phyloP scores from a whole-genome alignment of 345 rosid species.

The Corchorus olitorius region DNA sequence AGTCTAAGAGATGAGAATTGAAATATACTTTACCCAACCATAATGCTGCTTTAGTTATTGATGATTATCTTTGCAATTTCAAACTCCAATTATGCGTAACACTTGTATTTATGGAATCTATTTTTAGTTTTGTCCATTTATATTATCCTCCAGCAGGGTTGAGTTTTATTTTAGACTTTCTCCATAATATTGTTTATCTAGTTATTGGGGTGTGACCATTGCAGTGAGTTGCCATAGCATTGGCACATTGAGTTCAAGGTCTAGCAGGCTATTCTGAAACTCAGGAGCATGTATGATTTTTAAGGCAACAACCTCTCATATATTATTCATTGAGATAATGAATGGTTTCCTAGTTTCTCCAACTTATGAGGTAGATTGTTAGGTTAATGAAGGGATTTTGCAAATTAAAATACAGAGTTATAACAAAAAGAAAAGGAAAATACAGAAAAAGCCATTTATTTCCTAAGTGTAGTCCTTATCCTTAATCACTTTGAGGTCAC shows the following conservation, averaged over 20 bases:
- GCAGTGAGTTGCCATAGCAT: neutral
- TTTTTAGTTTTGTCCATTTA: neutral
- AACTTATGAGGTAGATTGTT: neutral
- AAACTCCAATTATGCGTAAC: neutral
- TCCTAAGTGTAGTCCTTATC: neutral
- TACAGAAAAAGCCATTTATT: neutral
- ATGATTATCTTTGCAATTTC: neutral
- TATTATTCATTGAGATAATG: neutral
- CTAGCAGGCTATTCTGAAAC: neutral
- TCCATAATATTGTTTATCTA: neutral
- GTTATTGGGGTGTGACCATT: neutral
- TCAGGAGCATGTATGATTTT: neutral
- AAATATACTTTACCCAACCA: neutral
- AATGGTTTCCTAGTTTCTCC: neutral
- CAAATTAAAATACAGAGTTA: too few relatives aligned
- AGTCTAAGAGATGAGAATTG: neutral
- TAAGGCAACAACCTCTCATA: neutral
- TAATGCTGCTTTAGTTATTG: neutral
- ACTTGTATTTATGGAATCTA: neutral
- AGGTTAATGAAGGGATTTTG: neutral
- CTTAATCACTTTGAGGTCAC: neutral
- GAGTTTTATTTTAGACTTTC: neutral
- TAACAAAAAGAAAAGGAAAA: neutral
- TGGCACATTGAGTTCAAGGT: constrained; percentile 2
- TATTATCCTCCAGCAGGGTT: neutral